phyloP scores from a whole-genome alignment of 2,329 filamentous ascomycete species.

The Xylariaceae sp. region DNA sequence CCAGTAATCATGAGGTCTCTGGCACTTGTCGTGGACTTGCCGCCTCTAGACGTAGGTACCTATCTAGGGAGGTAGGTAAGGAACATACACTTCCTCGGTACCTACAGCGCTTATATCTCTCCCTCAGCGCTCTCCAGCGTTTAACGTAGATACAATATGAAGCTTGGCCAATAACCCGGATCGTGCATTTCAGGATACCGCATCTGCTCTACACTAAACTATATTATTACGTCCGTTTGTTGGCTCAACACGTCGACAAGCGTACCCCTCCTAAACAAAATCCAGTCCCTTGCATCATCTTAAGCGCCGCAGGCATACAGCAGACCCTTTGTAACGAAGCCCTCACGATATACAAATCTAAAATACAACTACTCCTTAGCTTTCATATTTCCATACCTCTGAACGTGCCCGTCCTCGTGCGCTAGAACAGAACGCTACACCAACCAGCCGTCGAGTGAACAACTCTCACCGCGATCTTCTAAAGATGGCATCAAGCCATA shows the following conservation, averaged over 20 bases:
- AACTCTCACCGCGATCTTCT: background rate
- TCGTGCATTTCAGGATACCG: no score
- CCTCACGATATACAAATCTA: background rate
- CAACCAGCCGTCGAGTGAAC: background rate
- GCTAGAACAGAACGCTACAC: background rate
- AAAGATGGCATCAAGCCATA: slow-evolving; percentile 54
- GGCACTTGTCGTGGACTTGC: no score
- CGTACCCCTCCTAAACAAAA: background rate
- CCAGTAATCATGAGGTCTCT: slow-evolving; percentile 38
- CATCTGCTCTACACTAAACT: background rate
- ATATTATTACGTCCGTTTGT: background rate
- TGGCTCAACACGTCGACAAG: background rate
- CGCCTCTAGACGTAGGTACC: no score
- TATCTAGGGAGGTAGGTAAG: no score
- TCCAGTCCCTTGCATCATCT: background rate
- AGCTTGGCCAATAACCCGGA: background rate
- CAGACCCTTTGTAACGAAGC: background rate
- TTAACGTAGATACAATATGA: background rate
- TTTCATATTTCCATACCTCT: background rate
- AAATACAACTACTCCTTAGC: background rate
- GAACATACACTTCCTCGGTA: no score
- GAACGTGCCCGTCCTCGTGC: background rate
- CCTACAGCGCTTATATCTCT: background rate
- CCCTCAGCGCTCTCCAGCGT: slow-evolving; percentile 10
- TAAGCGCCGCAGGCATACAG: slow-evolving; percentile 7